Percentiles rank a stretch among this genome's conserved stretches.
Evolutionary conservation across 345 rosid genomes (phyloP).

Genomic region (Eucalyptus curtisii): DNA sequence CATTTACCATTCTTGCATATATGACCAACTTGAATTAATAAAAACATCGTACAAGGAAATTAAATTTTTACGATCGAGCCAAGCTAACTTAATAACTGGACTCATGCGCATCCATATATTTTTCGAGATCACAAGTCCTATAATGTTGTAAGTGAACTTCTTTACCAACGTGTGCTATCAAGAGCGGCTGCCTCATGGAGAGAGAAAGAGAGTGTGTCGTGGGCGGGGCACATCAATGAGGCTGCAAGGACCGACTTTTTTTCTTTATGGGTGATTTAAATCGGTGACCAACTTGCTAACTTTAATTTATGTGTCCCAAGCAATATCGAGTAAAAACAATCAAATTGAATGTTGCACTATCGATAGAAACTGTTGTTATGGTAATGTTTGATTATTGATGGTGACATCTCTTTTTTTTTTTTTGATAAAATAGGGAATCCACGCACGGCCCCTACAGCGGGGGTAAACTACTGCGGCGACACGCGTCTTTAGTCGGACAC

Average conservation of each 20-base stretch:
- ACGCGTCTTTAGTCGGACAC: no score
- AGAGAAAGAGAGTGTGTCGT: no score
- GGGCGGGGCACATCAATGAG: no score
- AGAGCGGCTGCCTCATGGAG: neutral
- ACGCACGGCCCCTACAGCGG: no score
- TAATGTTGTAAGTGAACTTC: rapidly evolving
- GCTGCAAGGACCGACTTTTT: no score
- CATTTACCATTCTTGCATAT: neutral
- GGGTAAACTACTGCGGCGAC: no score
- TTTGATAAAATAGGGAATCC: no score
- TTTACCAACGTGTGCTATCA: neutral
- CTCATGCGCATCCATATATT: neutral
- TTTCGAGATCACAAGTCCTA: neutral
- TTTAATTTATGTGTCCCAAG: neutral
- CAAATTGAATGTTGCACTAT: neutral
- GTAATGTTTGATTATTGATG: neutral
- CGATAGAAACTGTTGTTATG: neutral
- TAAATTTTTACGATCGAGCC: neutral
- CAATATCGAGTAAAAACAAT: rapidly evolving
- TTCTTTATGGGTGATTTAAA: no score
- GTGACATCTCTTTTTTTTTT: neutral
- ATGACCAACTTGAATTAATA: neutral
- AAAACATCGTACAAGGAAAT: neutral
- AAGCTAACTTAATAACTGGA: neutral
- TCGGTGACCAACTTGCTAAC: neutral